Conservation (phyloP, 306 rosid genomes). For the Vicia sativa region DNA sequence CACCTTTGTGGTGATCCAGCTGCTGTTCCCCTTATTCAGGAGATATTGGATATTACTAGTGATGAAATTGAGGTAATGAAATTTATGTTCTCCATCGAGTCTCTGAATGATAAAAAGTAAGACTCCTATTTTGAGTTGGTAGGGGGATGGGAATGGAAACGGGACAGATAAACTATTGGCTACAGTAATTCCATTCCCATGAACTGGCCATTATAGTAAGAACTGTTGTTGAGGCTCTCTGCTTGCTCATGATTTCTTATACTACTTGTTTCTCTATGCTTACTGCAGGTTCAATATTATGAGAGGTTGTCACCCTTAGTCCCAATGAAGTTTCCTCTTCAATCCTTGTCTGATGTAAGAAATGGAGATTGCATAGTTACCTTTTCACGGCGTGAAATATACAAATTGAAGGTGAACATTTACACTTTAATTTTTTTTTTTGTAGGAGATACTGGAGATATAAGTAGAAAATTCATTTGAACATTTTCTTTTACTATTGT, state of each 20-base stretch:
- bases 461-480: slow-evolving; percentile 2
- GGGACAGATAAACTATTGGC: slow-evolving; percentile 6
- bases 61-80: slow-evolving; percentile 79
- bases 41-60: slow-evolving; percentile 73
- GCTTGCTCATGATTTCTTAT: slow-evolving; percentile 28
- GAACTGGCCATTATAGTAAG: slow-evolving; percentile 31
- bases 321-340: slow-evolving; percentile 75
- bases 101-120: slow-evolving; percentile 2
- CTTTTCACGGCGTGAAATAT: slow-evolving; percentile 73
- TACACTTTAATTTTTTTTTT: not conserved
- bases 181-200: slow-evolving; percentile 13
- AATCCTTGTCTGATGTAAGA: slow-evolving; percentile 67
- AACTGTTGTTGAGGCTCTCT: slow-evolving; percentile 25
- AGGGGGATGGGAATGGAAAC: slow-evolving; percentile 12
- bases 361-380: slow-evolving; percentile 90
- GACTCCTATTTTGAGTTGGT: not conserved
- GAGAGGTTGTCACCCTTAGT: slow-evolving; percentile 89
- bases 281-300: slow-evolving; percentile 66
- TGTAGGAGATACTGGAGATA: not conserved
- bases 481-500: slow-evolving; percentile 1
- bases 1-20: slow-evolving; percentile 99
- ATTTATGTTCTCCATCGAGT: slow-evolving; percentile 15
- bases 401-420: slow-evolving; percentile 68
- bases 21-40: slow-evolving; percentile 79
- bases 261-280: slow-evolving; percentile 24